Base-by-base conservation (phyloP, 352 stramenopile genomes). In the Phytophthora sp. region DNA sequence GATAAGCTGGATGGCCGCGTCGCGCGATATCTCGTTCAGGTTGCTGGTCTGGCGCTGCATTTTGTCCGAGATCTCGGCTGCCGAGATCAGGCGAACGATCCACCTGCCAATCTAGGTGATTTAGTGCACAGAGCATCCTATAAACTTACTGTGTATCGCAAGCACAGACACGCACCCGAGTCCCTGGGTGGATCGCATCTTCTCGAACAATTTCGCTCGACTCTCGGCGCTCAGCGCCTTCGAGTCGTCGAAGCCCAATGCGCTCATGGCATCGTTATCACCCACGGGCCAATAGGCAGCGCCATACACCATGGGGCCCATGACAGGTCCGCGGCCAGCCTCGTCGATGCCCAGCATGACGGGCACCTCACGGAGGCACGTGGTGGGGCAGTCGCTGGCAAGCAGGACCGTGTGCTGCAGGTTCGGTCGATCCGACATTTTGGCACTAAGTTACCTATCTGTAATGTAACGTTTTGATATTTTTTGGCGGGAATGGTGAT, bases 331-430 rank as follows among this genome's bases (percentile, higher is more conserved):
- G 29, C 96, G 82, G 1, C 96, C 96, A 2, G 96, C 96, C 57
- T 99, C 96, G 44, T 99, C 96, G 56, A 99, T 98, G 39, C 95
- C 96, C 16, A 99, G 69, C 73, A 97, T 96, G 44, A 97, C 91
- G 0, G 88, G 77, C 26, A 81, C 73, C 6, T 77, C 83, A 51
- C 84, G 57, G n/a, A 89, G 65, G 53, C 87, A 95, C 54, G 51
- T 77, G 23, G 57, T 26, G 1, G 88, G 89, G 31, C 85, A 81
- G 20, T 84, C 77, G 63, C 82, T 93, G 24, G 69, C 79, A 24
- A 91, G 65, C 69, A 94, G 56, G 51, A 84, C 49, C 29, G 76
- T 69, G 47, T 59, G 63, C 64, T 93, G 85, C 52, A 91, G 66
- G 60, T 86, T 82, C 18, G 20, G 23, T 7, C 50, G 27, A 24